Percentiles rank a stretch among this genome's conserved stretches.
phyloP scores from a whole-genome alignment of 495 filamentous ascomycete species.

The Stereocaulon alpinum region DNA sequence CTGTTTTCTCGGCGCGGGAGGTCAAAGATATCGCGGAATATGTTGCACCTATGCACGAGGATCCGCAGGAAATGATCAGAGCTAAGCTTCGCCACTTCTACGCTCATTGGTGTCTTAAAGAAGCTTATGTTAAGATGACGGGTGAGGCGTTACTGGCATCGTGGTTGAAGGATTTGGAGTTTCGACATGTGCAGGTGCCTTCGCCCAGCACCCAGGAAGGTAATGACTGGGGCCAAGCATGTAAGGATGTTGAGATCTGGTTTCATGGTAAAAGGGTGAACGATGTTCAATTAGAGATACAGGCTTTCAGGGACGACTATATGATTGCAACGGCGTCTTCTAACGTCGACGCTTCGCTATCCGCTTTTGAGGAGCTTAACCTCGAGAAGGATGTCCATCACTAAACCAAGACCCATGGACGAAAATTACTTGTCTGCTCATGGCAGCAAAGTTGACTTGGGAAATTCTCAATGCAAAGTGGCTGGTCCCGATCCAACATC shows the following conservation, averaged over 20 bases:
- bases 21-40: constrained; percentile 47
- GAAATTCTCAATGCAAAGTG: background rate
- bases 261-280: constrained; percentile 38
- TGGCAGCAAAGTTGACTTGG: background rate
- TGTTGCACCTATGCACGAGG: constrained; percentile 14
- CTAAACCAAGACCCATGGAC: background rate
- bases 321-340: constrained; percentile 48
- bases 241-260: constrained; percentile 42
- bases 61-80: constrained; percentile 32
- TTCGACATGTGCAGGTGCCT: constrained; percentile 52
- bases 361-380: constrained; percentile 18
- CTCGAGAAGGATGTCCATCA: constrained; percentile 25
- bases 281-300: constrained; percentile 50
- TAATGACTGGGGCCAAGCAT: constrained; percentile 39
- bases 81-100: constrained; percentile 70
- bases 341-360: background rate
- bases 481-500: background rate
- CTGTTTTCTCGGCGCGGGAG: constrained; percentile 59
- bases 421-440: background rate
- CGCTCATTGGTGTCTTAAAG: constrained; percentile 78
- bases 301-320: constrained; percentile 50
- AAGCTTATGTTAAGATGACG: constrained; percentile 90
- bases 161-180: constrained; percentile 64
- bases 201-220: constrained; percentile 21
- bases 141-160: constrained; percentile 75